These are phyloP conservation scores for Kodamaea fungicola DNA, from an alignment of 1,139 yeast species.

Conservation along the genomic window DNA sequence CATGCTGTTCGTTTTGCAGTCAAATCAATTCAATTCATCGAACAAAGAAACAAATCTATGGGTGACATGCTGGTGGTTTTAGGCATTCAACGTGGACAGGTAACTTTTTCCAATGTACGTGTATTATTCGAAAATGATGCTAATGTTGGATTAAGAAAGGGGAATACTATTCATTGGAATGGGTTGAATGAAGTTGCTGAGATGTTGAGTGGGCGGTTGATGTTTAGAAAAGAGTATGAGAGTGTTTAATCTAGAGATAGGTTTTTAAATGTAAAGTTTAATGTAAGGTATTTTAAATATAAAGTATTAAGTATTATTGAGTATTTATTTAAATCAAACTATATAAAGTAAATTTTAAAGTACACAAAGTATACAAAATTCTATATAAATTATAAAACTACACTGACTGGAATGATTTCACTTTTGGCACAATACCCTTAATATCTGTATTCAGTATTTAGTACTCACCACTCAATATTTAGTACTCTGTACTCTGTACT, in stretches of 20 bases:
- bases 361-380: no score
- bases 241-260: background rate
- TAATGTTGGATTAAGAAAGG: conserved; percentile 59
- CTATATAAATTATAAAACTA: no score
- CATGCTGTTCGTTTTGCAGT: conserved; percentile 89
- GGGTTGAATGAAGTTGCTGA: conserved; percentile 57
- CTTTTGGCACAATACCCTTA: no score
- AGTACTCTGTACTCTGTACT: no score
- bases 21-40: conserved; percentile 83
- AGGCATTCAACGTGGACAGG: conserved; percentile 65
- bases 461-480: no score
- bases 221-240: conserved; percentile 9
- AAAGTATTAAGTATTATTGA: no score
- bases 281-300: no score
- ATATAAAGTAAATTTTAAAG: no score
- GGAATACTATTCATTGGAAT: conserved; percentile 66
- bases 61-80: conserved; percentile 50
- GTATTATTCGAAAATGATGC: conserved; percentile 59
- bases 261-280: no score
- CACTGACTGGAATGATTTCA: no score
- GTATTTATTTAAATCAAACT: no score
- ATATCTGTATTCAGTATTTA: no score
- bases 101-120: conserved; percentile 53
- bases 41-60: conserved; percentile 29
- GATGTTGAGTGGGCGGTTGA: conserved; percentile 45